phyloP scores from a whole-genome alignment of 257 asterid species.

The Paraleonurus japonicus region DNA sequence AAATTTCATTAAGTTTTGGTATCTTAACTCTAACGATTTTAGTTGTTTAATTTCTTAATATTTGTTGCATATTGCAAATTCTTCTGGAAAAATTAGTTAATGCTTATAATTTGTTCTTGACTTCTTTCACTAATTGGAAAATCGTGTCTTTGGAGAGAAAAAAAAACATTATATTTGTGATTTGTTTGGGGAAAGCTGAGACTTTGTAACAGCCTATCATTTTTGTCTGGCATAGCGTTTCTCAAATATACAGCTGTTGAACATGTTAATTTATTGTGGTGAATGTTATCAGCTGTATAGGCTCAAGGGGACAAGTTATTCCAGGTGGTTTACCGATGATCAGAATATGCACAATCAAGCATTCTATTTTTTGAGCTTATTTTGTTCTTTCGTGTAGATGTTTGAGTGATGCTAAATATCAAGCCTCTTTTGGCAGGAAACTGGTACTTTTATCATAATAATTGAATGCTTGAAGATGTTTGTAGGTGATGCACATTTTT shows the following conservation, averaged over 20 bases:
- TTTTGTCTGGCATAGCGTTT: neutral
- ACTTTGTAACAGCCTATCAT: neutral
- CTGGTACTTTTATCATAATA: no score
- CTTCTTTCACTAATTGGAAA: neutral
- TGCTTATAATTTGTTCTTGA: neutral
- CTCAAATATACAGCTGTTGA: neutral
- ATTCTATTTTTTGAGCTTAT: no score
- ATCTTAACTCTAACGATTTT: neutral
- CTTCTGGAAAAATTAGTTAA: neutral
- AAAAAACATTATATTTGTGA: neutral
- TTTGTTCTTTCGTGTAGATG: no score
- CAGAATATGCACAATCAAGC: no score
- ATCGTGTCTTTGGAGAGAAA: neutral
- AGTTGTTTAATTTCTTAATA: neutral
- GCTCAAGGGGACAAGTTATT: no score
- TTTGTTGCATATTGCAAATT: neutral
- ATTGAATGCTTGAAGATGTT: no score
- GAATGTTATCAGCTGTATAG: no score
- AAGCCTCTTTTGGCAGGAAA: no score
- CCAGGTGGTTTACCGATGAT: no score
- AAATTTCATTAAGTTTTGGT: no score
- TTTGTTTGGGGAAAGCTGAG: neutral
- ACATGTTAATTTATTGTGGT: neutral
- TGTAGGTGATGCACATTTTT: no score
- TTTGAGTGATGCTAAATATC: no score